These are phyloP conservation scores for Talaromyces stipitatus DNA, from an alignment of 495 filamentous ascomycete genomes.

Conservation along the genomic window DNA sequence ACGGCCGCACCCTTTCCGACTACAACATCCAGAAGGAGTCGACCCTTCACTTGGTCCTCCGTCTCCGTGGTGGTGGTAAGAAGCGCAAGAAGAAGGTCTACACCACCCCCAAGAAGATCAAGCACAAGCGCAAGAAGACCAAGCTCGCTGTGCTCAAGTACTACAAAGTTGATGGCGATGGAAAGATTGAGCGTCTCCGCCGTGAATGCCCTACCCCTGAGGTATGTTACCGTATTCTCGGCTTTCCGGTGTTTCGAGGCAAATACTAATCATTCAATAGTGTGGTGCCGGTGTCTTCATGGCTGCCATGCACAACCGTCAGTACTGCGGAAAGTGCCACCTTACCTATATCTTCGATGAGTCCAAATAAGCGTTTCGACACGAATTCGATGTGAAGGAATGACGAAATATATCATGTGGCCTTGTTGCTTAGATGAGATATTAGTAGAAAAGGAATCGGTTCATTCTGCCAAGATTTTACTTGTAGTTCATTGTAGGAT, in stretches of 20 bases:
- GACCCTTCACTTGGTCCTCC: slow-evolving; percentile 95
- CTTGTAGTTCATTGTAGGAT: background rate
- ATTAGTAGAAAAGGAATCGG: slow-evolving; percentile 4
- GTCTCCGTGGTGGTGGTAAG: slow-evolving; percentile 93
- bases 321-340: slow-evolving; percentile 99
- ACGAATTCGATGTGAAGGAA: slow-evolving; percentile 14
- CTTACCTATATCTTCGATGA: slow-evolving; percentile 99
- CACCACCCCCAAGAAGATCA: slow-evolving; percentile 99
- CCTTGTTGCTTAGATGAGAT: slow-evolving; percentile 9
- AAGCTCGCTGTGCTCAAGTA: slow-evolving; percentile 99
- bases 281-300: slow-evolving; percentile 99
- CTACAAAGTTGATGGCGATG: slow-evolving; percentile 99
- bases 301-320: slow-evolving; percentile 98
- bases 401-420: slow-evolving; percentile 15
- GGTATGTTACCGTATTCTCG: slow-evolving; percentile 44
- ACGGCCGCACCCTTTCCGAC: slow-evolving; percentile 97
- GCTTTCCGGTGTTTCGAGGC: background rate
- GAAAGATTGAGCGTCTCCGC: slow-evolving; percentile 99
- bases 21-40: slow-evolving; percentile 99
- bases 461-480: background rate
- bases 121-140: slow-evolving; percentile 99
- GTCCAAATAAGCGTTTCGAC: slow-evolving; percentile 44
- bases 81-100: slow-evolving; percentile 99
- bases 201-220: slow-evolving; percentile 91
- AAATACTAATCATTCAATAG: slow-evolving; percentile 38